Conservation (phyloP, 345 rosid species). For the Acer negundo region DNA sequence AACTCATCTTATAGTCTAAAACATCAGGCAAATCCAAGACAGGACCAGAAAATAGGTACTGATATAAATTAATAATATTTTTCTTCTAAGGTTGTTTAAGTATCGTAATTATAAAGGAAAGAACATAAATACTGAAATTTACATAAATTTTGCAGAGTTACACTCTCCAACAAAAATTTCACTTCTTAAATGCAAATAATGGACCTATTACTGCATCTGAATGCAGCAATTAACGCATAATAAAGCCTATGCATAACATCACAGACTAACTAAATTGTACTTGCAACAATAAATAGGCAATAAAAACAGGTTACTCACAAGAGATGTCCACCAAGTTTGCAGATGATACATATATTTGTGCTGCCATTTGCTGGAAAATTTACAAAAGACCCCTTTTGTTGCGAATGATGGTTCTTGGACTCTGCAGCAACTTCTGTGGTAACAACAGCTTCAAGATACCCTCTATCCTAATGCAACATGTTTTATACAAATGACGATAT, state of each 20-base stretch:
- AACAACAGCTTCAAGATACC: conserved; percentile 43
- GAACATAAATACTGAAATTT: neutral
- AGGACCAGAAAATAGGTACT: neutral
- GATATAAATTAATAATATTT: neutral
- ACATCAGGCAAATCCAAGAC: neutral
- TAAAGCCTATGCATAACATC: neutral
- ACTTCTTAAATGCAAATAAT: neutral
- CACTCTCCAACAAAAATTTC: neutral
- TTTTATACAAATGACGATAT: conserved; percentile 25
- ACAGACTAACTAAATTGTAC: neutral
- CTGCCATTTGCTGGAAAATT: conserved; percentile 20
- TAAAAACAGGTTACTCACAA: conserved; percentile 41
- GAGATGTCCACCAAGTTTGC: conserved; percentile 53
- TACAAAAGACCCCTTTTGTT: conserved; percentile 25
- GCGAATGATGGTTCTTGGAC: conserved; percentile 15
- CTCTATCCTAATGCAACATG: conserved; percentile 65
- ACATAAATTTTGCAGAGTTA: neutral
- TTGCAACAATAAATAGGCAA: neutral
- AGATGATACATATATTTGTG: conserved; percentile 35
- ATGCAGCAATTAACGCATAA: neutral
- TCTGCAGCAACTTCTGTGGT: conserved; percentile 33
- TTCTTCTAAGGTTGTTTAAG: neutral
- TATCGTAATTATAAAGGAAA: neutral
- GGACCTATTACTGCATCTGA: neutral
- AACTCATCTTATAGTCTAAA: neutral